These are phyloP conservation scores for Cerioporus squamosus DNA, from an alignment of 1,284 basidiomycete genomes.

Conservation along the genomic window DNA sequence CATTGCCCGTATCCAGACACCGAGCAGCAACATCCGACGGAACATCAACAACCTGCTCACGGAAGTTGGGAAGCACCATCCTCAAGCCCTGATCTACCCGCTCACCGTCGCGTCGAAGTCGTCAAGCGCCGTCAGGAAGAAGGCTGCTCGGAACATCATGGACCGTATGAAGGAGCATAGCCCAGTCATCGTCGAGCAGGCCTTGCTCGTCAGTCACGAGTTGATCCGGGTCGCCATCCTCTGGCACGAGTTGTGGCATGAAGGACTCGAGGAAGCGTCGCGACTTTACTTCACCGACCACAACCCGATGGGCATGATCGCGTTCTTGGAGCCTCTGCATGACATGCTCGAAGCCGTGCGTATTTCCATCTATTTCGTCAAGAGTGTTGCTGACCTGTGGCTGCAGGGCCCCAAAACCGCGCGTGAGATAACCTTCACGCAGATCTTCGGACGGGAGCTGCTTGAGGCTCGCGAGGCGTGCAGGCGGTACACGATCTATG, in stretches of 20 bases:
- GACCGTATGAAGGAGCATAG: conserved; percentile 95
- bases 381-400: neutral
- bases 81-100: conserved; percentile 97
- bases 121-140: conserved; percentile 82
- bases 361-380: conserved; percentile 10
- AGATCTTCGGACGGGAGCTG: conserved; percentile 94
- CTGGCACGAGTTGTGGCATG: conserved; percentile 99
- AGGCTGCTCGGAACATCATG: conserved; percentile 90
- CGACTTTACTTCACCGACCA: conserved; percentile 97
- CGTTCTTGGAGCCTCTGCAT: conserved; percentile 91
- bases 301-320: conserved; percentile 99
- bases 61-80: conserved; percentile 95
- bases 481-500: conserved; percentile 84
- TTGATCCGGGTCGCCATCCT: conserved; percentile 97
- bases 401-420: conserved; percentile 89
- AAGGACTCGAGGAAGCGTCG: conserved; percentile 97
- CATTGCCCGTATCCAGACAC: conserved; percentile 98
- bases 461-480: conserved; percentile 95
- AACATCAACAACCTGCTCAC: conserved; percentile 91
- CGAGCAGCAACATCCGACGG: conserved; percentile 84
- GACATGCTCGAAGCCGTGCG: conserved; percentile 89
- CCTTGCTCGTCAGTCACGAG: conserved; percentile 91
- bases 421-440: conserved; percentile 94
- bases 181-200: conserved; percentile 90
- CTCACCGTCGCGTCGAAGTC: conserved; percentile 99